Percentiles rank a stretch among this genome's conserved stretches.
Conservation (phyloP, 192 early-diverging fungal genomes). For the Physocladia obscura region DNA sequence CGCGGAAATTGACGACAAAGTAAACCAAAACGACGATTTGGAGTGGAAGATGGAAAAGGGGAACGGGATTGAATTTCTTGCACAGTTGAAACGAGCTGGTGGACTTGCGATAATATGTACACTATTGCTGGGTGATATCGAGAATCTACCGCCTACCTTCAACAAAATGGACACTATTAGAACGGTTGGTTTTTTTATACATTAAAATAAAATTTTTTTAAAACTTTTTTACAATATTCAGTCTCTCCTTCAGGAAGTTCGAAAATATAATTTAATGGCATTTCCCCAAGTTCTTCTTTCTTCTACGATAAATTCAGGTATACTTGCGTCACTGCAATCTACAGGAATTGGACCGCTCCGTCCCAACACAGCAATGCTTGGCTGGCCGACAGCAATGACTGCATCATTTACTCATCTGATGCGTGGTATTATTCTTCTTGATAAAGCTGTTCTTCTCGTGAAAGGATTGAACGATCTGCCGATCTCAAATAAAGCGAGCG, state of each 20-base stretch:
- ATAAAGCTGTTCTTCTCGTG: conserved; percentile 28
- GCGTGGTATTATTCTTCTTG: not conserved
- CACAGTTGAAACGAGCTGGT: conserved; percentile 28
- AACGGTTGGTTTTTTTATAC: not conserved
- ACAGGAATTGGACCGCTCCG: conserved; percentile 22
- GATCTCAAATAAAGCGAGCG: not conserved
- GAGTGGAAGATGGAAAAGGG: not conserved
- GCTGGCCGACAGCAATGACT: conserved; percentile 12
- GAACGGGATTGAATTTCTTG: conserved; percentile 23
- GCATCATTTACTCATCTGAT: conserved; percentile 15
- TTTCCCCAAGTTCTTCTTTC: conserved; percentile 24
- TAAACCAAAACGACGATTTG: too few relatives aligned
- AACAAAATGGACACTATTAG: not conserved
- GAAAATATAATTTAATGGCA: conserved; percentile 4
- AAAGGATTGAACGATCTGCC: conserved; percentile 11
- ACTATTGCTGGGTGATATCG: not conserved
- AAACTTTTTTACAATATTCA: not conserved
- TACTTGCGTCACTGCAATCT: conserved; percentile 22
- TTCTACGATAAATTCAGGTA: conserved; percentile 1
- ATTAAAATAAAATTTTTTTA: not conserved
- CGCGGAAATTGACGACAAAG: not conserved
- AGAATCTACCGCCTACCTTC: not conserved
- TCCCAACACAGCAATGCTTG: conserved; percentile 32
- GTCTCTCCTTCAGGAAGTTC: not conserved
- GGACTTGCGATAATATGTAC: conserved; percentile 1